phyloP scores from a whole-genome alignment of 805 yeast species.

The Diddensiella santjacobensis region DNA sequence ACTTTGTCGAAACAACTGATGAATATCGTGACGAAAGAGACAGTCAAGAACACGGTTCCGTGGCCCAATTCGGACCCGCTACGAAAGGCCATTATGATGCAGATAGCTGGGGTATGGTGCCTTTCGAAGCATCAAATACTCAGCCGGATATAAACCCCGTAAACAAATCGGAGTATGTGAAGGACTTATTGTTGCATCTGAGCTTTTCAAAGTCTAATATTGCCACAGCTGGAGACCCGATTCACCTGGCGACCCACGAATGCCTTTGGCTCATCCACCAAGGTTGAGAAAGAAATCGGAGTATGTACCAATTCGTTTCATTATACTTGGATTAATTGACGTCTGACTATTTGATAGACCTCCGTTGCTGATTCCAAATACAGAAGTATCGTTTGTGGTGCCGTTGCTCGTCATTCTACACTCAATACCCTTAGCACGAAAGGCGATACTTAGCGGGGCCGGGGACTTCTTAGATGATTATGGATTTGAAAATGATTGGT shows the following conservation, averaged over 20 bases:
- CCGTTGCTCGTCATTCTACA: conserved; percentile 30
- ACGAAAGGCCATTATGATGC: conserved; percentile 23
- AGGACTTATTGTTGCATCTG: neutral
- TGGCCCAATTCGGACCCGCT: conserved; percentile 24
- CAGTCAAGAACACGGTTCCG: conserved; percentile 23
- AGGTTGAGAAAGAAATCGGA: neutral
- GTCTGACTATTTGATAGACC: conserved; percentile 4
- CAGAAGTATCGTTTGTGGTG: conserved; percentile 21
- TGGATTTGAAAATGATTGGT: conserved; percentile 29
- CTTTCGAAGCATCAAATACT: conserved; percentile 2
- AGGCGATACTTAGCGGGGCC: conserved; percentile 26
- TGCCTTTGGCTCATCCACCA: neutral
- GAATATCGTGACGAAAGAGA: conserved; percentile 5
- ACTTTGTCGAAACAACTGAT: conserved; percentile 3
- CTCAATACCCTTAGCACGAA: conserved; percentile 31
- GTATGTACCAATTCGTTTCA: neutral
- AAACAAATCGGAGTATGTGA: neutral
- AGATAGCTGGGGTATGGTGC: conserved; percentile 25
- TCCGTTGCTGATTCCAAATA: conserved; percentile 23
- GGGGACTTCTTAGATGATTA: conserved; percentile 25
- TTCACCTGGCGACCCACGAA: too few species aligned
- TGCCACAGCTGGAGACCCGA: too few species aligned
- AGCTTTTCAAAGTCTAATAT: neutral
- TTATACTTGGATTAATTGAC: too few species aligned
- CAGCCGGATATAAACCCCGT: neutral